These are phyloP conservation scores for Xylaria venustula DNA, from an alignment of 495 filamentous ascomycete genomes.

Conservation along the genomic window DNA sequence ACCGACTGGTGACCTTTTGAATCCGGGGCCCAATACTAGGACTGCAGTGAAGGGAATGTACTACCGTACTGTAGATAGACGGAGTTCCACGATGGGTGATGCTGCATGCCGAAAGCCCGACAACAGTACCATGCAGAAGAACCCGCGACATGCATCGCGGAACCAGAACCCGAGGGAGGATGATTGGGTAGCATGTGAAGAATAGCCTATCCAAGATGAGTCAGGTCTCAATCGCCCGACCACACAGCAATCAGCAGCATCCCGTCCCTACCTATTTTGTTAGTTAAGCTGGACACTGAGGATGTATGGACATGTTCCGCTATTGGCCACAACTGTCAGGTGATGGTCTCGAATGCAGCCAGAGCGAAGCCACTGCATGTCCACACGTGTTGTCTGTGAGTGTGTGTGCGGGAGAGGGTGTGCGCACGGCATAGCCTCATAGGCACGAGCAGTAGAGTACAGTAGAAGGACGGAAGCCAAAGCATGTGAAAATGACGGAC, in stretches of 20 bases:
- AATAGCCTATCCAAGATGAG: not conserved
- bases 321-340: slow-evolving; percentile 2
- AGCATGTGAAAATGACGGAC: slow-evolving; percentile 14
- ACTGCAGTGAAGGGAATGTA: too few relatives aligned
- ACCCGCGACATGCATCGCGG: not conserved
- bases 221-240: slow-evolving; percentile 1
- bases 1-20: too few relatives aligned
- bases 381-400: not conserved
- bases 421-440: not conserved
- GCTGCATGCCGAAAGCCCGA: not conserved
- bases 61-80: too few relatives aligned
- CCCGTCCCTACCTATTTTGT: not conserved
- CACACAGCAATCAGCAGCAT: not conserved
- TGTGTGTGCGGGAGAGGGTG: not conserved
- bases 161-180: not conserved
- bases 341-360: not conserved
- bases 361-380: slow-evolving; percentile 4
- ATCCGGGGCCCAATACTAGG: too few relatives aligned
- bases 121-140: slow-evolving; percentile 3
- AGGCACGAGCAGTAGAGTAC: not conserved
- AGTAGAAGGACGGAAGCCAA: not conserved
- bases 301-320: not conserved
- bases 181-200: slow-evolving; percentile 11
- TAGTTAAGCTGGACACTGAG: not conserved
- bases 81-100: not conserved